These are phyloP conservation scores for Lentinula novae-zelandiae DNA, from an alignment of 1,284 basidiomycete species.

Conservation along the genomic window DNA sequence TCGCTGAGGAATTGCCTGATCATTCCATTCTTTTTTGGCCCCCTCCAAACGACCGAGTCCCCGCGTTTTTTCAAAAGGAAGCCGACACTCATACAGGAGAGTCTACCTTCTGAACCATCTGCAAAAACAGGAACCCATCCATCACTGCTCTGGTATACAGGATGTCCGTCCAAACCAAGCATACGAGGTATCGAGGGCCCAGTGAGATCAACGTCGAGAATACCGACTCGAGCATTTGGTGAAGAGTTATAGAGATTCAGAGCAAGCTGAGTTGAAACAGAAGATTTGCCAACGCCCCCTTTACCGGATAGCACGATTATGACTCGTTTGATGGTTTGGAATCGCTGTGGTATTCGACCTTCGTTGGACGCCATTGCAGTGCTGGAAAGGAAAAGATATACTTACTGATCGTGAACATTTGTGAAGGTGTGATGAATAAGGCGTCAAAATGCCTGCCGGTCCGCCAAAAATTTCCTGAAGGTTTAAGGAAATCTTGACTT, in stretches of 20 bases:
- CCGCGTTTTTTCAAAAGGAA: slow-evolving; percentile 89
- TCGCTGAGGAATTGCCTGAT: slow-evolving; percentile 97
- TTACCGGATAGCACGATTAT: slow-evolving; percentile 95
- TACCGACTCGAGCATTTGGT: slow-evolving; percentile 71
- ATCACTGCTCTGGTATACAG: slow-evolving; percentile 88
- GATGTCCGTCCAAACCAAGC: slow-evolving; percentile 87
- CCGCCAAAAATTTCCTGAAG: background rate
- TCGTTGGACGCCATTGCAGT: slow-evolving; percentile 30
- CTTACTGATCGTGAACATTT: background rate
- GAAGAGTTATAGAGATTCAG: slow-evolving; percentile 76
- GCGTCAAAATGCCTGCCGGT: background rate
- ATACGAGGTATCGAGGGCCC: slow-evolving; percentile 97
- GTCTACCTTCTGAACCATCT: slow-evolving; percentile 61
- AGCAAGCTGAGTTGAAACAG: slow-evolving; percentile 90
- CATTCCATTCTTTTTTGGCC: slow-evolving; percentile 99
- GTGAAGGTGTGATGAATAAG: background rate
- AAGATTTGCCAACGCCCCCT: slow-evolving; percentile 98
- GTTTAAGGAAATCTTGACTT: background rate
- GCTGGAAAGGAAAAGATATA: background rate
- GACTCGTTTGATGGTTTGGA: slow-evolving; percentile 78
- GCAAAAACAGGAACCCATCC: slow-evolving; percentile 99
- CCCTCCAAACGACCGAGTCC: slow-evolving; percentile 96
- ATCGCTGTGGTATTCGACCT: slow-evolving; percentile 43
- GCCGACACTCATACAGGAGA: slow-evolving; percentile 97
- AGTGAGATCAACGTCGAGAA: slow-evolving; percentile 95